Base-by-base conservation (phyloP, 1,139 yeast genomes). In the Diutina siamensis region DNA sequence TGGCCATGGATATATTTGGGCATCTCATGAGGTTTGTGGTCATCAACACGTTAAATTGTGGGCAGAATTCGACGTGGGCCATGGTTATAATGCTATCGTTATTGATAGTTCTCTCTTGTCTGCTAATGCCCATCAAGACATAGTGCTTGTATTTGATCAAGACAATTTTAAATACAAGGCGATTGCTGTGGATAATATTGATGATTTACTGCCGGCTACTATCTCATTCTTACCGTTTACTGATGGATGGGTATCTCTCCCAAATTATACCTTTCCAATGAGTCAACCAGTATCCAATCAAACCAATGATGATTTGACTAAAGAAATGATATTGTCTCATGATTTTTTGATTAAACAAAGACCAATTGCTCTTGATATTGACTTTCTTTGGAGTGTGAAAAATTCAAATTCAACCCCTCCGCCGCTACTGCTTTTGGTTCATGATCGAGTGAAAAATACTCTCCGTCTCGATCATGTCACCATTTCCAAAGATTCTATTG, bases 1-100 rank as follows among this genome's bases (percentile, higher is more conserved):
- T 51, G 63, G 69, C 7, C 63, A 69, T 12, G 57, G 89, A 40
- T 68, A 88, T 22, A 72, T 84, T 0, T 88, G 94, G 88, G 76
- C 87, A 0, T 78, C 85, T 10, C 80, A 72, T 57, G 88, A 81
- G 49, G 63, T 67, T 45, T 79, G 74, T 44, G 76, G 74, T 12
- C 78, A 75, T 42, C 74, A 74, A 49, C 76, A 74, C 47, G 70
- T 83, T 9, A 78, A 72, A 50, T 66, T 72, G 36, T 80, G 88
- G 79, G 82, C 80, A 0, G 61, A 71, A 1, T 53, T 81, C 15
- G 73, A 77, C 51, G 56, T 83, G 28, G 34, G 34, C n/a, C 31
- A 3, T 9, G 22, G 21, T 2, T 8, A n/a, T n/a, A 18, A 22
- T 4, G n/a, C 15, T 4, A 17, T 38, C 12, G 22, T 38, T 7